A percentile compares a stretch with the other conserved stretches of the same genome.
Conservation (phyloP, 2,329 filamentous ascomycete genomes). For the Fusarium nematophilum region DNA sequence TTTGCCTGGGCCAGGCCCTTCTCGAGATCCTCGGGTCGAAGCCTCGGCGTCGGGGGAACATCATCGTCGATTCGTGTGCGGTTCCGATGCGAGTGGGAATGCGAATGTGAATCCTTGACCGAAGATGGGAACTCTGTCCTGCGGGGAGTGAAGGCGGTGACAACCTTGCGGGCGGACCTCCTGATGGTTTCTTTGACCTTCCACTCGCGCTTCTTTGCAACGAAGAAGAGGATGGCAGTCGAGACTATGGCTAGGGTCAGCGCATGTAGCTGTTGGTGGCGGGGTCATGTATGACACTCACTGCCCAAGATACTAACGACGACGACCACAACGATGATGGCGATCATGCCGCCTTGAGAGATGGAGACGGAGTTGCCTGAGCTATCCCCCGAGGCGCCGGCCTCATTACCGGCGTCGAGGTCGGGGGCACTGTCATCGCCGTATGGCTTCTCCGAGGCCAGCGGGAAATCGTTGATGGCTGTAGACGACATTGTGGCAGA, state of each 20-base stretch:
- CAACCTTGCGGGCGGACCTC: constrained; percentile 72
- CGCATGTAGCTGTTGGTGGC: neutral
- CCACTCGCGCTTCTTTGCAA: constrained; percentile 89
- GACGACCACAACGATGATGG: constrained; percentile 79
- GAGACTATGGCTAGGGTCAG: constrained; percentile 60
- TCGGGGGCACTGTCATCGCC: constrained; percentile 51
- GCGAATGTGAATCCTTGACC: constrained; percentile 57
- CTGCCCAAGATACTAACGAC: constrained; percentile 75
- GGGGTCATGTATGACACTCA: constrained; percentile 54
- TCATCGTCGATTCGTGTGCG: constrained; percentile 63
- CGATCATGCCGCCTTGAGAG: constrained; percentile 76
- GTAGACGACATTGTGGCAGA: constrained; percentile 53
- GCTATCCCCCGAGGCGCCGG: constrained; percentile 74
- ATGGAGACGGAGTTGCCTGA: constrained; percentile 68
- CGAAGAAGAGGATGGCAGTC: constrained; percentile 76
- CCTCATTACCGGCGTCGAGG: constrained; percentile 60
- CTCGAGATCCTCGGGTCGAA: constrained; percentile 67
- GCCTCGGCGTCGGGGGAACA: constrained; percentile 68
- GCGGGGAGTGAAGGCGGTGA: constrained; percentile 70
- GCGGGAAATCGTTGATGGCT: constrained; percentile 54
- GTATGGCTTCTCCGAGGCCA: constrained; percentile 54
- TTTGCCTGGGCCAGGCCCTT: constrained; percentile 61
- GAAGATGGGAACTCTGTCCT: constrained; percentile 70
- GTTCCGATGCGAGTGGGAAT: too few species aligned
- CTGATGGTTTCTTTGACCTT: constrained; percentile 78